Evolutionary conservation across 1,284 basidiomycete genomes (phyloP).

Genomic region (Fomes fomentarius): DNA sequence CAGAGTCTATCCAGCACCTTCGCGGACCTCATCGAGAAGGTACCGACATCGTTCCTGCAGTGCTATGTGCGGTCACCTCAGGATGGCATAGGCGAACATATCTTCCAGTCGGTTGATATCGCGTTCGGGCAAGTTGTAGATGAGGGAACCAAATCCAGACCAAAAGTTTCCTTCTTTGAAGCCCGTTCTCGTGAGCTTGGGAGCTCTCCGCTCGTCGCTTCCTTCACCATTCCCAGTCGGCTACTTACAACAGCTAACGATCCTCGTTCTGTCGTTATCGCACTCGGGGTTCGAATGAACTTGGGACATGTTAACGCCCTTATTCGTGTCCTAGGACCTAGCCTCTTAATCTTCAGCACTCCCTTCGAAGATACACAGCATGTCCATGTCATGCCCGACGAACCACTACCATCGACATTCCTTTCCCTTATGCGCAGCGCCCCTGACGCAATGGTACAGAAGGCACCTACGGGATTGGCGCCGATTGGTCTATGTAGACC

Average conservation of each 20-base stretch:
- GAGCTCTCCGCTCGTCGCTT: constrained; percentile 38
- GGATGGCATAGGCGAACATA: constrained; percentile 10
- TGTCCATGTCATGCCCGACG: neutral
- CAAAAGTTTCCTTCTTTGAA: constrained; percentile 34
- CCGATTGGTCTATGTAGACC: constrained; percentile 31
- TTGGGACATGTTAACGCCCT: constrained; percentile 24
- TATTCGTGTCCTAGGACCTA: constrained; percentile 31
- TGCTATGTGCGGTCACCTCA: neutral
- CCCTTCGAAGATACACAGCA: neutral
- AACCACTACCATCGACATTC: neutral
- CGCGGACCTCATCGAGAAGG: neutral
- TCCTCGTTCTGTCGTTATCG: neutral
- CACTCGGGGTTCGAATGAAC: neutral
- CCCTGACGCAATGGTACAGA: neutral
- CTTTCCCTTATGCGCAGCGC: neutral
- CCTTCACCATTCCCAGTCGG: constrained; percentile 36
- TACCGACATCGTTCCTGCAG: constrained; percentile 26
- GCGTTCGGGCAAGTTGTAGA: constrained; percentile 30
- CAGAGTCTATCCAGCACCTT: constrained; percentile 31
- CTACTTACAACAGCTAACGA: constrained; percentile 23
- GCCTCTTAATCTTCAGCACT: neutral
- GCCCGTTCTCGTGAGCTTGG: too few relatives aligned
- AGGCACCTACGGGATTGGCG: too few relatives aligned
- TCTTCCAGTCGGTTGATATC: constrained; percentile 34
- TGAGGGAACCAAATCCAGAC: constrained; percentile 3